Evolutionary conservation across 192 early-diverging fungal species (phyloP).

Genomic region (Backusella macrospora): DNA sequence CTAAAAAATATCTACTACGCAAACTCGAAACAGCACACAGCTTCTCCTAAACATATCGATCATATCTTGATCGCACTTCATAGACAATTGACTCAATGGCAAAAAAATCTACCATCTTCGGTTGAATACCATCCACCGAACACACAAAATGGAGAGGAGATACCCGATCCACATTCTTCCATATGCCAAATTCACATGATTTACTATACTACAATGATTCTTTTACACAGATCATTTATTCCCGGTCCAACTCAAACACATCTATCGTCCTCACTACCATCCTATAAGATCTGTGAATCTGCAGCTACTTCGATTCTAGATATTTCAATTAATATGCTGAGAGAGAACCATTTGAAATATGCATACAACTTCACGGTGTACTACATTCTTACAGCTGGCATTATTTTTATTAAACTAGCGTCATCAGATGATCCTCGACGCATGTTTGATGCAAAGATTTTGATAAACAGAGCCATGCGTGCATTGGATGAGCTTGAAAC

Average conservation of each 20-base stretch:
- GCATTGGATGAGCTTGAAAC: slow-evolving; percentile 33
- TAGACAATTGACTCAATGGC: slow-evolving; percentile 42
- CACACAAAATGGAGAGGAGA: slow-evolving; percentile 28
- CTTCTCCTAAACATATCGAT: slow-evolving; percentile 31
- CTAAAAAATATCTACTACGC: slow-evolving; percentile 53
- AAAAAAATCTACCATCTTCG: slow-evolving; percentile 40
- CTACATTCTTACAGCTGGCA: slow-evolving; percentile 37
- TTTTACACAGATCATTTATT: slow-evolving; percentile 61
- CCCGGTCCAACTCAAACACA: slow-evolving; percentile 32
- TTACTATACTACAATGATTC: slow-evolving; percentile 55
- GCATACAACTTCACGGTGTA: slow-evolving; percentile 38
- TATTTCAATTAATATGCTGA: slow-evolving; percentile 33
- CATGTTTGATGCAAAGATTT: slow-evolving; percentile 36
- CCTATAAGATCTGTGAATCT: slow-evolving; percentile 33
- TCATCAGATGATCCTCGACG: slow-evolving; percentile 15
- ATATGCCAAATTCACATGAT: slow-evolving; percentile 47
- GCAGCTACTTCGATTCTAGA: slow-evolving; percentile 32
- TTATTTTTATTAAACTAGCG: slow-evolving; percentile 40
- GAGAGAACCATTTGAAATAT: slow-evolving; percentile 24
- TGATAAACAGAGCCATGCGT: slow-evolving; percentile 40
- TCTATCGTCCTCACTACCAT: slow-evolving; percentile 27
- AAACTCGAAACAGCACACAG: slow-evolving; percentile 31
- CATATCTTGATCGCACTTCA: slow-evolving; percentile 33
- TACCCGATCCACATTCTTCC: slow-evolving; percentile 24
- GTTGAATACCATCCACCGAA: slow-evolving; percentile 48